Percentiles rank a stretch among this genome's conserved stretches.
Conservation (phyloP, 495 filamentous ascomycete species). For the Echria macrotheca region DNA sequence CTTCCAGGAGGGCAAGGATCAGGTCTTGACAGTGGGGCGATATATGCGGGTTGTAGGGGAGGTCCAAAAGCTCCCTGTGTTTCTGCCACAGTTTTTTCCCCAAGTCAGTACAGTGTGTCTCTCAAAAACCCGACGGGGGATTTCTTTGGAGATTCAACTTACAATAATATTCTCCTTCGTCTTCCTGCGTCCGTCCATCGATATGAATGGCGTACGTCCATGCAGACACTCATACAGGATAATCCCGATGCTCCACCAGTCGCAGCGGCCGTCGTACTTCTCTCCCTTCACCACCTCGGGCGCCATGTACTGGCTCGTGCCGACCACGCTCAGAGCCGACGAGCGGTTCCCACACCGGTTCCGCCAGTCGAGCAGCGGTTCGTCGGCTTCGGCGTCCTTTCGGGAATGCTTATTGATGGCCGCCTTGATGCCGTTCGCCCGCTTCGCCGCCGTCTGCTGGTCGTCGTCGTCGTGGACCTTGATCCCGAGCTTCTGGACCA, state of each 20-base stretch:
- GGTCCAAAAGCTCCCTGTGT: conserved; percentile 48
- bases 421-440: conserved; percentile 41
- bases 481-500: conserved; percentile 72
- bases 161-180: conserved; percentile 79
- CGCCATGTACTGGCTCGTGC: conserved; percentile 97
- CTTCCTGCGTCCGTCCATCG: conserved; percentile 64
- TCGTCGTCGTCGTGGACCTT: conserved; percentile 72
- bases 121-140: background rate
- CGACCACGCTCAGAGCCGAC: conserved; percentile 80
- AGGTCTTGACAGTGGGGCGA: conserved; percentile 64
- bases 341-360: conserved; percentile 68
- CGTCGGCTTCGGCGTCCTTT: conserved; percentile 29
- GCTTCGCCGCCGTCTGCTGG: conserved; percentile 45
- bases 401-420: conserved; percentile 48
- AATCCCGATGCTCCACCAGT: conserved; percentile 94
- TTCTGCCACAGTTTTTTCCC: conserved; percentile 24
- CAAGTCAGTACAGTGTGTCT: background rate
- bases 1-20: conserved; percentile 67
- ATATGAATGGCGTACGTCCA: conserved; percentile 82
- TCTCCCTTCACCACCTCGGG: conserved; percentile 84
- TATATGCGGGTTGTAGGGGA: conserved; percentile 59
- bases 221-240: conserved; percentile 94
- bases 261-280: conserved; percentile 83
- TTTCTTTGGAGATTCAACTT: conserved; percentile 27
- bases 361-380: conserved; percentile 68